Conservation (phyloP, 805 yeast species). For the Scheffersomyces amazonensis region DNA sequence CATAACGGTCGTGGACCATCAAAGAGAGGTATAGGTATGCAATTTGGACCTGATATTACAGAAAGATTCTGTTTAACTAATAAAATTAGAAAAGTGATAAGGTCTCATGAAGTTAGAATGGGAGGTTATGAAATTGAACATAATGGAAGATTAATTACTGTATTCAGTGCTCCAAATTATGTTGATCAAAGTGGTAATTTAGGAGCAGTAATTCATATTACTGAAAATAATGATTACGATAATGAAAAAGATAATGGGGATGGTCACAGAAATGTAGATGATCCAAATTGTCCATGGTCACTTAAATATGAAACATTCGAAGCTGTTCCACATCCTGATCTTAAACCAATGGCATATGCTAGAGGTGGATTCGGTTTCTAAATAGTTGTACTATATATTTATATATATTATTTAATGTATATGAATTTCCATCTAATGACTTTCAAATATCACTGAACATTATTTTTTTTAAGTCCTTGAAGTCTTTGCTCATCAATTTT, state of each 20-base stretch:
- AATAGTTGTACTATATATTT: neutral
- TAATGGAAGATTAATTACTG: slow-evolving; percentile 80
- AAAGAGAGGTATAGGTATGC: slow-evolving; percentile 92
- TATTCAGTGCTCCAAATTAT: slow-evolving; percentile 97
- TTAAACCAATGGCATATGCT: slow-evolving; percentile 91
- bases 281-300: slow-evolving; percentile 40
- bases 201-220: slow-evolving; percentile 84
- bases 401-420: neutral
- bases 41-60: slow-evolving; percentile 96
- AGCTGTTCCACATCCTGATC: slow-evolving; percentile 86
- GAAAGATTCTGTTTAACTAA: slow-evolving; percentile 70
- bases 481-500: too few species aligned
- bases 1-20: slow-evolving; percentile 78
- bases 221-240: slow-evolving; percentile 42
- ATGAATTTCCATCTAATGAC: too few species aligned
- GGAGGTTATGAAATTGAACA: slow-evolving; percentile 89
- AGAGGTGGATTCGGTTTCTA: slow-evolving; percentile 43
- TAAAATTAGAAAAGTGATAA: slow-evolving; percentile 70
- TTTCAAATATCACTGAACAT: too few species aligned
- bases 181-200: slow-evolving; percentile 89
- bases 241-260: slow-evolving; percentile 41
- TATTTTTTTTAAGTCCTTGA: too few species aligned
- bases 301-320: slow-evolving; percentile 60
- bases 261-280: slow-evolving; percentile 35
- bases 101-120: slow-evolving; percentile 96